Percentiles rank a stretch among this genome's conserved stretches.
Conservation (phyloP, 2,329 filamentous ascomycete genomes). For the Fusarium continuum region DNA sequence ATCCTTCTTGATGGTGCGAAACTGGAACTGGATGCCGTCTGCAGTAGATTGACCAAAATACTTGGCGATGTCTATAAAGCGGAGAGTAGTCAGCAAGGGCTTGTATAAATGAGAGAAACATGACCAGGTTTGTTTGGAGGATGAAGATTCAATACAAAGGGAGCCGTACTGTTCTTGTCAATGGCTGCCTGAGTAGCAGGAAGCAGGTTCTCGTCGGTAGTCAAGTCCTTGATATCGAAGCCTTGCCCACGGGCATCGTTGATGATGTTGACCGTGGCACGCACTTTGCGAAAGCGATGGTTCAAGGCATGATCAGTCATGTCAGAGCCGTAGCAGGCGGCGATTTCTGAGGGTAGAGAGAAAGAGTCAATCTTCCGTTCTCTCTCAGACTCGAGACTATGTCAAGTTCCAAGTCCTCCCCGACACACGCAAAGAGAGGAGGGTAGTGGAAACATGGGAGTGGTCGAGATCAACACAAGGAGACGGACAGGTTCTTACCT, state of each 20-base stretch:
- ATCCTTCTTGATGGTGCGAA: constrained; percentile 64
- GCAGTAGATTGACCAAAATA: constrained; percentile 68
- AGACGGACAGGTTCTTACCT: constrained; percentile 56
- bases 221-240: constrained; percentile 56
- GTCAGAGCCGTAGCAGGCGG: constrained; percentile 59
- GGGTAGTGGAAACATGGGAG: too few relatives aligned
- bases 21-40: constrained; percentile 68
- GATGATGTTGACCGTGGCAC: constrained; percentile 53
- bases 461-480: neutral
- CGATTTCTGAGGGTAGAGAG: constrained; percentile 54
- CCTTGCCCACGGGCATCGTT: constrained; percentile 48
- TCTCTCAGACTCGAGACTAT: constrained; percentile 23
- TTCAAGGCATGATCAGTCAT: constrained; percentile 58
- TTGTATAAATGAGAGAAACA: neutral
- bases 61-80: constrained; percentile 64
- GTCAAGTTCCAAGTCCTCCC: too few relatives aligned
- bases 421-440: too few relatives aligned
- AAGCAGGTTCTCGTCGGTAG: constrained; percentile 46
- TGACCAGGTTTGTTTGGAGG: neutral
- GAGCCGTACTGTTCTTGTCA: constrained; percentile 54
- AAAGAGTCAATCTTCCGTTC: constrained; percentile 46
- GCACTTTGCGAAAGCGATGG: constrained; percentile 61
- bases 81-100: constrained; percentile 2
- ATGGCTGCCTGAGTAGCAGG: constrained; percentile 51
- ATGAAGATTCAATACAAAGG: neutral